A percentile compares a stretch with the other conserved stretches of the same genome.
phyloP scores from a whole-genome alignment of 1,284 basidiomycete species.

The Rhodotorula sp. region DNA sequence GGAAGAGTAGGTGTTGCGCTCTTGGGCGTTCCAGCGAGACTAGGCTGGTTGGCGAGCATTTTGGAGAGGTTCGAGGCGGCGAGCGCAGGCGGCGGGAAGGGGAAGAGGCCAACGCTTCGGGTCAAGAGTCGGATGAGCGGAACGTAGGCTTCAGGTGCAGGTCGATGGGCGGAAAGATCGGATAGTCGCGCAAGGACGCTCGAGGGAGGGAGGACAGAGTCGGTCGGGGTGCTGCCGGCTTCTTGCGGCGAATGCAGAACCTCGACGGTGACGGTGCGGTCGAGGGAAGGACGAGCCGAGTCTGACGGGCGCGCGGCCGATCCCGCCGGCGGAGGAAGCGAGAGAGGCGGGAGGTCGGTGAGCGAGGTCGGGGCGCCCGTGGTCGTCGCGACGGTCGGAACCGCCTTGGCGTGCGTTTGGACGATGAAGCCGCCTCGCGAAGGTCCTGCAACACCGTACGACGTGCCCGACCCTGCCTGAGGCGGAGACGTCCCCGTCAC shows the following conservation, averaged over 20 bases:
- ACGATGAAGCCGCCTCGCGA: constrained; percentile 39
- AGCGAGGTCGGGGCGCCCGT: constrained; percentile 22
- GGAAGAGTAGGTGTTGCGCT: background rate
- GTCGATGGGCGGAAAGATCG: background rate
- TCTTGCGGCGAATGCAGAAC: constrained; percentile 1
- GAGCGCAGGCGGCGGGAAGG: constrained; percentile 38
- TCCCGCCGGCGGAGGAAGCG: background rate
- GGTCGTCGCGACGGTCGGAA: constrained; percentile 33
- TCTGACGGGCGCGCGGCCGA: background rate
- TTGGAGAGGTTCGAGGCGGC: constrained; percentile 36
- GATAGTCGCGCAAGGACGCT: constrained; percentile 32
- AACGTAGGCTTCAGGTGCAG: constrained; percentile 1
- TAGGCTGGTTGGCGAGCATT: constrained; percentile 26
- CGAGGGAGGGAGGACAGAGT: constrained; percentile 34
- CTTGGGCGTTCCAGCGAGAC: background rate
- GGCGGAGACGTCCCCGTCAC: background rate
- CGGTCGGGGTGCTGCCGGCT: background rate
- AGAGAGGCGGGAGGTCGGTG: constrained; percentile 10
- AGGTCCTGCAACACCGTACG: constrained; percentile 20
- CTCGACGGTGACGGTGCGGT: constrained; percentile 19
- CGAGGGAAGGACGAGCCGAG: constrained; percentile 1
- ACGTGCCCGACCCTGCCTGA: background rate
- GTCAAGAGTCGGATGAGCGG: constrained; percentile 30
- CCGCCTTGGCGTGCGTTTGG: constrained; percentile 31
- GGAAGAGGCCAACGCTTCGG: constrained; percentile 33